Conservation (phyloP, 306 rosid genomes). For the Quercus aquifolioides region DNA sequence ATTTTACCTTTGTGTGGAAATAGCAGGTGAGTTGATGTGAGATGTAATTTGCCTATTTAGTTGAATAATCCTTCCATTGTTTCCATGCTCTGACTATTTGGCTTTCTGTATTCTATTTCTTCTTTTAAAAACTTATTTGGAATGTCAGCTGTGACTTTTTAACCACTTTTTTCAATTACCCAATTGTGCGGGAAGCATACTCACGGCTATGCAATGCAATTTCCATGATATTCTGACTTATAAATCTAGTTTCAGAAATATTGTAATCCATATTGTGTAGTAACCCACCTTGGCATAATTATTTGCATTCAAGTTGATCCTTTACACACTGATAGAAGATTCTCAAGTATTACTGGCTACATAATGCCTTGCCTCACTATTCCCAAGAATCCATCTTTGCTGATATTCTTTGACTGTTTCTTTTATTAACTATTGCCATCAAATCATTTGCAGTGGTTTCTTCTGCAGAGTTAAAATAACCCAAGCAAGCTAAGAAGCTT, state of each 20-base stretch:
- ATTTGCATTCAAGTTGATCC: neutral
- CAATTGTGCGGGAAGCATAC: neutral
- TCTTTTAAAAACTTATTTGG: neutral
- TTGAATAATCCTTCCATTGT: slow-evolving; percentile 7
- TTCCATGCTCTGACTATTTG: neutral
- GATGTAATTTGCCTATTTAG: slow-evolving; percentile 14
- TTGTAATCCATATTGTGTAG: neutral
- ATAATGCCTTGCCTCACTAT: neutral
- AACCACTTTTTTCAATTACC: neutral
- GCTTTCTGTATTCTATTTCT: neutral
- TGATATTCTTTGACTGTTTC: neutral
- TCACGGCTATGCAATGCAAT: neutral
- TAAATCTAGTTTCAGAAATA: neutral
- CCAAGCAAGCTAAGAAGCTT: neutral
- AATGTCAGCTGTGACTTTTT: neutral
- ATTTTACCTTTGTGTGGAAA: neutral
- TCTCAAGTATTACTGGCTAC: neutral
- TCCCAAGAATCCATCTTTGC: neutral
- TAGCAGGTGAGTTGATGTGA: slow-evolving; percentile 9
- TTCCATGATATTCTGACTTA: neutral
- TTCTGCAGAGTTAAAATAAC: neutral
- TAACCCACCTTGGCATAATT: neutral
- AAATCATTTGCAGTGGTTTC: neutral
- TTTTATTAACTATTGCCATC: neutral
- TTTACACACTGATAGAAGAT: neutral